Evolutionary conservation across 2,329 filamentous ascomycete species (phyloP).

Genomic region (Diaporthe nobilis): DNA sequence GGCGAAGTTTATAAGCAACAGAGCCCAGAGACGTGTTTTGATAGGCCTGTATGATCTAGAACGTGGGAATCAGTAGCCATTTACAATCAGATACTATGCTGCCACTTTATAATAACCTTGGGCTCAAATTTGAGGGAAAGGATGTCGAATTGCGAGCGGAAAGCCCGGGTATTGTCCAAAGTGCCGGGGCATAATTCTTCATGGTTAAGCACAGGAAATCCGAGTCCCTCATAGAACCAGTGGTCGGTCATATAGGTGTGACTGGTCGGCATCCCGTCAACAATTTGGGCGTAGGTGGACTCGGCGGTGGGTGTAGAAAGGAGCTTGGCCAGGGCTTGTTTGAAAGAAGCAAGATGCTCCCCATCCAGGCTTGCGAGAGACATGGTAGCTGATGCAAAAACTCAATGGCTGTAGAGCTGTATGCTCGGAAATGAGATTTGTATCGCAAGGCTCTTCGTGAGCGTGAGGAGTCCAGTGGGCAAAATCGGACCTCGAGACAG

Average conservation of each 20-base stretch:
- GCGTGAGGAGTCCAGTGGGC: background rate
- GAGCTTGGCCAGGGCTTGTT: constrained; percentile 9
- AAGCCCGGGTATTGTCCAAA: constrained; percentile 32
- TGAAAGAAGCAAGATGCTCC: constrained; percentile 6
- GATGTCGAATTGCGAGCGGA: constrained; percentile 32
- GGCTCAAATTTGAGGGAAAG: constrained; percentile 5
- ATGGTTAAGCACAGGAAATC: constrained; percentile 24
- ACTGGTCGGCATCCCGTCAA: constrained; percentile 28
- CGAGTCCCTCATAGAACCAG: background rate
- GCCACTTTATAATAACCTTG: background rate
- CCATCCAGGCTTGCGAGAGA: constrained; percentile 4
- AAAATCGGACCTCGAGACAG: background rate
- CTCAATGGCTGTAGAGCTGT: background rate
- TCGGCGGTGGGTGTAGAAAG: constrained; percentile 17
- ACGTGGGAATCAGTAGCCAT: constrained; percentile 1
- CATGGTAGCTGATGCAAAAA: constrained; percentile 5
- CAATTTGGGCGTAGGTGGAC: constrained; percentile 30
- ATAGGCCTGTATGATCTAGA: constrained; percentile 47
- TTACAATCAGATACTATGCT: background rate
- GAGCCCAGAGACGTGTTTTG: constrained; percentile 46
- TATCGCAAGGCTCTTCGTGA: background rate
- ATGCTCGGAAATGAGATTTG: background rate
- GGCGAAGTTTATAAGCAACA: constrained; percentile 46
- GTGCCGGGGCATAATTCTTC: constrained; percentile 37
- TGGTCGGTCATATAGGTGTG: background rate